Conservation (phyloP, 164 flowering plant species). For the Tetracentron sinense region DNA sequence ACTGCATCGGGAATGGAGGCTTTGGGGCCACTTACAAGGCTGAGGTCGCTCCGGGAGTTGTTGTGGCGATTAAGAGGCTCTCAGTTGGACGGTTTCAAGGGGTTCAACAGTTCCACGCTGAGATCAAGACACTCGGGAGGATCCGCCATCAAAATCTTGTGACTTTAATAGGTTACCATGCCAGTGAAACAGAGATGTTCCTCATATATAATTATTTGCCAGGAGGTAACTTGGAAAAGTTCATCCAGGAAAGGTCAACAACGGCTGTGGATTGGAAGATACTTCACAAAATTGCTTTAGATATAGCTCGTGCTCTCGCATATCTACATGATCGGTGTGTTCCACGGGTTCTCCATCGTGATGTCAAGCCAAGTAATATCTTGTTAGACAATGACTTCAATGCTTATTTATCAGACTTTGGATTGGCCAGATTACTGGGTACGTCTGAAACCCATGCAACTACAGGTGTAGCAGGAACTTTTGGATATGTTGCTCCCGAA, state of each 20-base stretch:
- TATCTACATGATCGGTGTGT: conserved; percentile 54
- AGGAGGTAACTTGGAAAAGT: conserved; percentile 55
- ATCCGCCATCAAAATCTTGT: conserved; percentile 53
- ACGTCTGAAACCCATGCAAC: conserved; percentile 54
- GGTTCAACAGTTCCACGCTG: conserved; percentile 55
- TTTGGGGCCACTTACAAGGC: conserved; percentile 73
- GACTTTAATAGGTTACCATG: conserved; percentile 54
- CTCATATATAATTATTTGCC: conserved; percentile 63
- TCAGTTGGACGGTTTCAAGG: conserved; percentile 50
- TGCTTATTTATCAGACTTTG: conserved; percentile 68
- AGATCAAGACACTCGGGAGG: conserved; percentile 43
- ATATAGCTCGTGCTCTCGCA: conserved; percentile 54
- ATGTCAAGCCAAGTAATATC: conserved; percentile 68
- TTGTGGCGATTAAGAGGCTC: conserved; percentile 61
- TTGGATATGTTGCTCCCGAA: conserved; percentile 65
- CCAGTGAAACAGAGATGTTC: conserved; percentile 61
- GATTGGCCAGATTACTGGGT: conserved; percentile 50
- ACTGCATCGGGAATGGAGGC: conserved; percentile 70
- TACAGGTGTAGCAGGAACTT: conserved; percentile 63
- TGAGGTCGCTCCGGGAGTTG: conserved; percentile 40
- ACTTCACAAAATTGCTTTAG: conserved; percentile 61
- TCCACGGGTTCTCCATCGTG: conserved; percentile 58
- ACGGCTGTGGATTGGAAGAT: conserved; percentile 35
- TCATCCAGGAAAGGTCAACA: conserved; percentile 39
- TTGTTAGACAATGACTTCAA: conserved; percentile 48